These are phyloP conservation scores for Penicillium cosmopolitanum DNA, from an alignment of 495 filamentous ascomycete species.

Conservation along the genomic window DNA sequence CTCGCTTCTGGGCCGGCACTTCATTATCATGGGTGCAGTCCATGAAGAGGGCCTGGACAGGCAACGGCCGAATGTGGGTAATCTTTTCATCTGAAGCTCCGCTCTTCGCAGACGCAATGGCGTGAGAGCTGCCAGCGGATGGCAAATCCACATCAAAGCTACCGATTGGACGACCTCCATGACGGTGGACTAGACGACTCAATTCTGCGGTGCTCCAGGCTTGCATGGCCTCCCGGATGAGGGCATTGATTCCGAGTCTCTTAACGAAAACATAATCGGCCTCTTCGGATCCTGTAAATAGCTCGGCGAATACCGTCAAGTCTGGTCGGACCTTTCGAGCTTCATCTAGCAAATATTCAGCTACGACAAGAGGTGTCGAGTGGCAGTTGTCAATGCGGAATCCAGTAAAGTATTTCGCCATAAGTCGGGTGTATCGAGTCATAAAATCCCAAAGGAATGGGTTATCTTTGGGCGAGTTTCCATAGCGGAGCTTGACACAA, in stretches of 20 bases:
- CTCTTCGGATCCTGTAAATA: constrained; percentile 94
- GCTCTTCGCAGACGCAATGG: constrained; percentile 41
- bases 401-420: constrained; percentile 93
- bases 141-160: constrained; percentile 84
- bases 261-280: constrained; percentile 96
- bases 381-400: constrained; percentile 99
- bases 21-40: constrained; percentile 99
- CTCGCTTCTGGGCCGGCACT: constrained; percentile 91
- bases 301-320: constrained; percentile 89
- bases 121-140: constrained; percentile 43
- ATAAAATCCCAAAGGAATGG: constrained; percentile 97
- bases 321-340: constrained; percentile 87
- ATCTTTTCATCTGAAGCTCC: constrained; percentile 60
- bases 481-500: constrained; percentile 96
- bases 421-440: constrained; percentile 85
- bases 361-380: constrained; percentile 91
- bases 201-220: constrained; percentile 94
- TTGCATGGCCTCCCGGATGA: constrained; percentile 98
- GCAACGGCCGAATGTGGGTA: constrained; percentile 73
- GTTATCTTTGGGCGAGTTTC: constrained; percentile 76
- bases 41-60: constrained; percentile 95
- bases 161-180: constrained; percentile 92
- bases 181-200: constrained; percentile 88
- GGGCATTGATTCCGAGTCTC: constrained; percentile 81
- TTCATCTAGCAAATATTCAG: constrained; percentile 91